Evolutionary conservation across 106 monocot species (phyloP).

Genomic region (Dactylorhiza incarnata): DNA sequence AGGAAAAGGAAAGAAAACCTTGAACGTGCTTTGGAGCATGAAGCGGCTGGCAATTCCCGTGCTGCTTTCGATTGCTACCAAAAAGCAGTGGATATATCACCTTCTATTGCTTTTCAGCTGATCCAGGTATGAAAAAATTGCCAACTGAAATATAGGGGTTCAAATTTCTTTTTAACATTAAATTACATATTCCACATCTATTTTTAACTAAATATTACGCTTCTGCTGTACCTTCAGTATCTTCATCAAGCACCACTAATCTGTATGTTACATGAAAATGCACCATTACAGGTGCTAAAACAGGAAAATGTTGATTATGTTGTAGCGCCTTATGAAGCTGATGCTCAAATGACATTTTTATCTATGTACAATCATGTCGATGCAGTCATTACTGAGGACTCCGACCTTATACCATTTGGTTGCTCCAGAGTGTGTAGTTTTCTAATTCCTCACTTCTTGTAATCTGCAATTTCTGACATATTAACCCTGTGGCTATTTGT

Average conservation of each 20-base stretch:
- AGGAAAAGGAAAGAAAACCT: slow-evolving; percentile 92
- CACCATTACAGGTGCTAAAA: slow-evolving; percentile 57
- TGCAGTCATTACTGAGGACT: slow-evolving; percentile 98
- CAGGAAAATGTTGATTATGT: slow-evolving; percentile 83
- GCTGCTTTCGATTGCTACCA: slow-evolving; percentile 95
- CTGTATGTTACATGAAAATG: not conserved
- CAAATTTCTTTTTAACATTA: not conserved
- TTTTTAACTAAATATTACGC: slow-evolving; percentile 1
- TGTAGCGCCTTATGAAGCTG: slow-evolving; percentile 98
- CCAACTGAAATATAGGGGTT: not conserved
- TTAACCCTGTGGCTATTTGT: not conserved
- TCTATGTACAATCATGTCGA: slow-evolving; percentile 73
- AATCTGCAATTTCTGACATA: not conserved
- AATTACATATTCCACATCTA: not conserved
- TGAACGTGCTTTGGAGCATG: slow-evolving; percentile 81
- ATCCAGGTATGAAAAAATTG: slow-evolving; percentile 47
- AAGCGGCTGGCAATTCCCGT: slow-evolving; percentile 66
- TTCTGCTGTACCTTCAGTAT: not conserved
- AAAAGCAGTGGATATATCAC: slow-evolving; percentile 97
- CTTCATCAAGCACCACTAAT: not conserved
- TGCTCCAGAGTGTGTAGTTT: slow-evolving; percentile 71
- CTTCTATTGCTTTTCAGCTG: slow-evolving; percentile 71
- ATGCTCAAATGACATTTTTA: slow-evolving; percentile 96
- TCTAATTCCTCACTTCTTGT: not conserved
- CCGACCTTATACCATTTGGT: slow-evolving; percentile 95